Evolutionary conservation across 2,329 filamentous ascomycete species (phyloP).

Genomic region (Fusarium xylarioides): DNA sequence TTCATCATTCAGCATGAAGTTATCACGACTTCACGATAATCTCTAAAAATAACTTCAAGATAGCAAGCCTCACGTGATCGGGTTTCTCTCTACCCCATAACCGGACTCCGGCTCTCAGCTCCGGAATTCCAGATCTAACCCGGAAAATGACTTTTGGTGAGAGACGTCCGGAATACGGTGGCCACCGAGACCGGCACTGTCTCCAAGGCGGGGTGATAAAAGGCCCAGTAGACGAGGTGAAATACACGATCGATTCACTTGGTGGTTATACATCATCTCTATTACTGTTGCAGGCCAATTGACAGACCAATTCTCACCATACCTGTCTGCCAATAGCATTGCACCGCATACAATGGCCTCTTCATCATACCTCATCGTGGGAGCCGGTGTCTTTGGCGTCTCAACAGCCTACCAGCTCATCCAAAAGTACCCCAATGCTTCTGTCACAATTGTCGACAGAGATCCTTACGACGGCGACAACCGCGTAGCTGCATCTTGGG

Average conservation of each 20-base stretch:
- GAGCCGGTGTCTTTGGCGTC: constrained; percentile 72
- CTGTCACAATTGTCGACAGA: constrained; percentile 67
- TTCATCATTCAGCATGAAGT: neutral
- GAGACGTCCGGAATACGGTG: constrained; percentile 22
- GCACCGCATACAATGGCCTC: constrained; percentile 32
- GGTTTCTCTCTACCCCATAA: neutral
- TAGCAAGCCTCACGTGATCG: constrained; percentile 21
- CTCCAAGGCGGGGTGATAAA: constrained; percentile 32
- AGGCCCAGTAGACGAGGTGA: constrained; percentile 15
- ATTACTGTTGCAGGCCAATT: neutral
- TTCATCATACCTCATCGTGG: constrained; percentile 65
- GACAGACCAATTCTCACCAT: constrained; percentile 5
- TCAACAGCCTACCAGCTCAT: constrained; percentile 72
- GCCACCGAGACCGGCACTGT: constrained; percentile 29
- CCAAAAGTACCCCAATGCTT: constrained; percentile 57
- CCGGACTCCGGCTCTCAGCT: constrained; percentile 21
- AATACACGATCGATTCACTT: constrained; percentile 6
- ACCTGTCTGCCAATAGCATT: constrained; percentile 16
- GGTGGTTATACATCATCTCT: neutral
- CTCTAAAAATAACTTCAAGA: neutral
- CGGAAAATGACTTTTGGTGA: constrained; percentile 29
- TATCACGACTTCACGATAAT: neutral
- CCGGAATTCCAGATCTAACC: constrained; percentile 28
- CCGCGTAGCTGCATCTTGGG: constrained; percentile 70
- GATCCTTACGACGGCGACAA: constrained; percentile 58